Evolutionary conservation across 495 filamentous ascomycete species (phyloP).

Genomic region (Sphaerosporella brunnea): DNA sequence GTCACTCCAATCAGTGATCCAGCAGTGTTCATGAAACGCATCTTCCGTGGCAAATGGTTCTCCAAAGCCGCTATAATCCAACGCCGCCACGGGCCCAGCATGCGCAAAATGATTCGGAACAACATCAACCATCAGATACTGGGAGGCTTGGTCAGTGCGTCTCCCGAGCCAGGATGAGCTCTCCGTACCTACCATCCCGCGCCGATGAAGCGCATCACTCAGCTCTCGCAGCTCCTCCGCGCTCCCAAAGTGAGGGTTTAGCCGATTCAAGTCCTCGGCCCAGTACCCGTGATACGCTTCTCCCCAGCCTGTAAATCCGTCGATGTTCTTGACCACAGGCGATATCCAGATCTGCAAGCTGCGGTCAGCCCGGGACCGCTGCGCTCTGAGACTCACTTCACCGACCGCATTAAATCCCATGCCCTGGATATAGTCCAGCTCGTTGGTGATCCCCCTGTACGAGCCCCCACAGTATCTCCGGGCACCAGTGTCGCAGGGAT

Average conservation of each 20-base stretch:
- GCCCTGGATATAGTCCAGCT: slow-evolving; percentile 52
- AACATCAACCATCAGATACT: slow-evolving; percentile 62
- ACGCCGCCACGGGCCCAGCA: slow-evolving; percentile 33
- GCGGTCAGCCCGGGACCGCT: too few species aligned
- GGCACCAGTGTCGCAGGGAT: slow-evolving; percentile 32
- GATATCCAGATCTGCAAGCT: slow-evolving; percentile 60
- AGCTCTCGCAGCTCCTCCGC: slow-evolving; percentile 43
- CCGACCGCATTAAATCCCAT: slow-evolving; percentile 63
- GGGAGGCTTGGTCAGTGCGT: slow-evolving; percentile 8
- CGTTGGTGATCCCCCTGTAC: slow-evolving; percentile 50
- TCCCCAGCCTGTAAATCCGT: slow-evolving; percentile 35
- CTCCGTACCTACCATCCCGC: slow-evolving; percentile 35
- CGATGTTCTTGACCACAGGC: slow-evolving; percentile 46
- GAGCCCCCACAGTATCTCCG: slow-evolving; percentile 55
- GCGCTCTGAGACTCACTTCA: slow-evolving; percentile 2
- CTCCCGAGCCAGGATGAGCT: neutral
- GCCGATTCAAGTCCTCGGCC: slow-evolving; percentile 44
- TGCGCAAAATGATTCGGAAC: slow-evolving; percentile 63
- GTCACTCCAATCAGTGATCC: slow-evolving; percentile 44
- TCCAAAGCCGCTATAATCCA: slow-evolving; percentile 43
- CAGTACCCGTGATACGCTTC: slow-evolving; percentile 58
- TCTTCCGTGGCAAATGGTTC: slow-evolving; percentile 41
- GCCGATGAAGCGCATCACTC: slow-evolving; percentile 39
- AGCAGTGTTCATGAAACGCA: slow-evolving; percentile 52
- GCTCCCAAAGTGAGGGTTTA: slow-evolving; percentile 50